Conservation (phyloP, 257 asterid genomes). For the Plantago elongata region DNA sequence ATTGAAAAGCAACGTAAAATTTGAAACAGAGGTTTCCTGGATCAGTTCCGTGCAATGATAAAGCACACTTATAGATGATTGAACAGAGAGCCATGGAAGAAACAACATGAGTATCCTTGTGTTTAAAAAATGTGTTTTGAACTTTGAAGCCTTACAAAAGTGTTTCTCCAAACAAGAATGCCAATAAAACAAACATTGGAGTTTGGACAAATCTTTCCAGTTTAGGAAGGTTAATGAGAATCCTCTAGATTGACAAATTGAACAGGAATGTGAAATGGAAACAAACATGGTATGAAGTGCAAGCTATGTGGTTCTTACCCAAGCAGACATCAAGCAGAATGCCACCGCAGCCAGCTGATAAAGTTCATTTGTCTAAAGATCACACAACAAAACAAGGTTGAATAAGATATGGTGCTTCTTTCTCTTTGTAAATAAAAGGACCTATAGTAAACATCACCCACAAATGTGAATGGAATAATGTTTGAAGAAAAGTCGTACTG, state of each 20-base stretch:
- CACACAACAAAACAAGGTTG: conserved; percentile 21
- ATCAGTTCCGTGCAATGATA: too few species aligned
- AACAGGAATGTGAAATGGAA: background rate
- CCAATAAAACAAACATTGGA: too few species aligned
- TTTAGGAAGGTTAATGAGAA: background rate
- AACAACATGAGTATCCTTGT: too few species aligned
- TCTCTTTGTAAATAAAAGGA: background rate
- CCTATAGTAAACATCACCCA: background rate
- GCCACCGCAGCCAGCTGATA: conserved; percentile 64
- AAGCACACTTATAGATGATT: too few species aligned
- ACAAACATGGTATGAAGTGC: conserved; percentile 9
- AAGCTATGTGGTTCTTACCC: conserved; percentile 51
- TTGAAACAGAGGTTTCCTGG: too few species aligned
- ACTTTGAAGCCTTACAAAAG: too few species aligned
- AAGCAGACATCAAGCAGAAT: conserved; percentile 69
- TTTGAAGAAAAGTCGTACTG: background rate
- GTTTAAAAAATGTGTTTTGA: too few species aligned
- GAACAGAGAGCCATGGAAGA: too few species aligned
- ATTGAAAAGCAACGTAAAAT: too few species aligned
- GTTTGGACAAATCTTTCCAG: background rate
- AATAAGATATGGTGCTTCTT: conserved; percentile 15
- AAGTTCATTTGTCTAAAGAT: conserved; percentile 77
- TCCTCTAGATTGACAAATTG: conserved; percentile 10
- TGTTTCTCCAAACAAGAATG: too few species aligned
- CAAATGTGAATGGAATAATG: background rate